Base-by-base conservation (phyloP, 1,139 yeast genomes). In the Waltiozyma sp. region DNA sequence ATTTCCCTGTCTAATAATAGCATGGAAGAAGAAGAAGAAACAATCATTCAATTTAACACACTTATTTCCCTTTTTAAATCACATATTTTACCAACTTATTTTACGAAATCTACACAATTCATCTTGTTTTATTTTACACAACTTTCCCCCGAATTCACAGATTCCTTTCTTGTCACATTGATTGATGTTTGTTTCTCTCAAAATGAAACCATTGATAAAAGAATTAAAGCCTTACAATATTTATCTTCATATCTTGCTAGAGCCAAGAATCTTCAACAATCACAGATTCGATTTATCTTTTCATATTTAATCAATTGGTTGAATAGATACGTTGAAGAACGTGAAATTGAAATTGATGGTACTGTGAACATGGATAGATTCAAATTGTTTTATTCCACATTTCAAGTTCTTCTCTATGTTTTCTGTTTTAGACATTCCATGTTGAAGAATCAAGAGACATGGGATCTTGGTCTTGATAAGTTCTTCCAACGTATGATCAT, bases 211-310 rank as follows among this genome's bases (percentile, higher is more conserved):
- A 66, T 80, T 44, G 93, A 86, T 47, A 80, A 77, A 52, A 73
- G 95, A 50, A 77, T 88, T 49, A 88, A 88, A 63, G 84, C 96
- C 4, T 74, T 89, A 74, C 97, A 91, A 62, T 91, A 91, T 58
- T 71, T 91, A 43, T 82, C 96, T 1, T 87, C 96, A 3, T 91
- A 82, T 58, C 77, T 91, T 48, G 95, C 97, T 1, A 73, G 99
- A 45, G 96, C 96, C 13, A 77, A 79, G 51, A 74, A 75, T 38
- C 67, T 91, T 31, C 70, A 87, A 1, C 75, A 76, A 41, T 72
- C 76, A 39, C 96, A 88, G 60, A 72, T 89, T 33, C 72, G 82
- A 4, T 84, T 83, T 56, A 88, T 89, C 15, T 77, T 86, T 14
- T 76, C 86, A 49, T 85, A 85, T 57, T 67, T 91, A 41, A 75